phyloP scores from a whole-genome alignment of 148 eudicot species.

The Silene uniflora region DNA sequence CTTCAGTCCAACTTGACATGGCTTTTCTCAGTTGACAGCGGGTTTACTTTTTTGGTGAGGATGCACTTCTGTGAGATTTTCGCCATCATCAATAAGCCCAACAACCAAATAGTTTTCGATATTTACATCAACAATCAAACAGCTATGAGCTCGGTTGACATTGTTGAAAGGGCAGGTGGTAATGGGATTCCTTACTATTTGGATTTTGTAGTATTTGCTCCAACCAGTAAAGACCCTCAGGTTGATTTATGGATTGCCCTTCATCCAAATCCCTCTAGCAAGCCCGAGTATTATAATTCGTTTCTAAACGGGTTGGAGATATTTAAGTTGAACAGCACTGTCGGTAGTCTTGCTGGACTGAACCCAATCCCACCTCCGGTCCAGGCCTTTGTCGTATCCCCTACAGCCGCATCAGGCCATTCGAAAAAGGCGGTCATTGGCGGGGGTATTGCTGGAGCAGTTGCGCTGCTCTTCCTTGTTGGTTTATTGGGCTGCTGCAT shows the following conservation, averaged over 20 bases:
- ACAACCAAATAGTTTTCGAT: conserved; percentile 64
- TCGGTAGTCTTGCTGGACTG: conserved; percentile 72
- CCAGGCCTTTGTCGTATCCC: conserved; percentile 26
- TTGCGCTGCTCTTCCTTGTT: conserved; percentile 43
- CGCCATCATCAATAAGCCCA: conserved; percentile 30
- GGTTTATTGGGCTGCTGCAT: conserved; percentile 52
- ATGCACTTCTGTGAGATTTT: too few relatives aligned
- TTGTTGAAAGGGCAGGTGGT: conserved; percentile 38
- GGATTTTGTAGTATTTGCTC: conserved; percentile 57
- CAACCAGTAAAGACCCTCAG: conserved; percentile 43
- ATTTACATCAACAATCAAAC: conserved; percentile 72
- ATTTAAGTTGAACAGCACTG: conserved; percentile 52
- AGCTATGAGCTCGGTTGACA: conserved; percentile 52
- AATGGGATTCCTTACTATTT: conserved; percentile 46
- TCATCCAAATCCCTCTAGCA: conserved; percentile 40
- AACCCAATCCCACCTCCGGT: conserved; percentile 70
- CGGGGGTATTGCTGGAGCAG: conserved; percentile 72
- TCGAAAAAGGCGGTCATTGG: conserved; percentile 48
- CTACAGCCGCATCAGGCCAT: conserved; percentile 15
- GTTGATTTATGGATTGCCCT: conserved; percentile 79
- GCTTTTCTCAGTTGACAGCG: conserved; percentile 67
- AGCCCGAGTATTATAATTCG: conserved; percentile 53
- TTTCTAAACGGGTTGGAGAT: conserved; percentile 88
- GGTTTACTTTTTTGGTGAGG: too few relatives aligned
- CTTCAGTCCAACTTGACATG: conserved; percentile 66